Evolutionary conservation across 441 rosid genomes (phyloP).

Genomic region (Brassica balearica): DNA sequence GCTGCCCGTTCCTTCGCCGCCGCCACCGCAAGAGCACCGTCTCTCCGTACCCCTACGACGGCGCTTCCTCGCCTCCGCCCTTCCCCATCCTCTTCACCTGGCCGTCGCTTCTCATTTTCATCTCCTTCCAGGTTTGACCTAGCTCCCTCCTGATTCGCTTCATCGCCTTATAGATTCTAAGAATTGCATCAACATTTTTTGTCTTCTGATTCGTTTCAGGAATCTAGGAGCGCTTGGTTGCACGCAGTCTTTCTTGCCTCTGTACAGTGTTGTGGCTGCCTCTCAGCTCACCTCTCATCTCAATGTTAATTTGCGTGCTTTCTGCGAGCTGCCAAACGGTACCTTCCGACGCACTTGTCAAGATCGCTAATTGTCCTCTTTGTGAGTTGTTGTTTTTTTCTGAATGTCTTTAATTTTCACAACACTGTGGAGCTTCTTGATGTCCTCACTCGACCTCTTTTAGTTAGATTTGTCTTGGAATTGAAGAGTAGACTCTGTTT

Average conservation of each 20-base stretch:
- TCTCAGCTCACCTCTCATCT: slow-evolving; percentile 73
- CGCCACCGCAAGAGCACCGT: slow-evolving; percentile 58
- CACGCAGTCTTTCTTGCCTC: slow-evolving; percentile 71
- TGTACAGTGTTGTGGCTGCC: slow-evolving; percentile 51
- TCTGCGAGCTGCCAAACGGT: slow-evolving; percentile 96
- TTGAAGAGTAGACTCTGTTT: slow-evolving; percentile 2
- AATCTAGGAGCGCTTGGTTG: slow-evolving; percentile 72
- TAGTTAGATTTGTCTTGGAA: background rate
- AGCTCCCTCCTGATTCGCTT: background rate
- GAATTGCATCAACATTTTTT: too few species aligned
- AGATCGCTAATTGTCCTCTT: slow-evolving; percentile 78
- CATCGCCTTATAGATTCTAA: background rate
- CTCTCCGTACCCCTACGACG: slow-evolving; percentile 58
- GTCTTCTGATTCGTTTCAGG: slow-evolving; percentile 9
- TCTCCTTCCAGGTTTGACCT: slow-evolving; percentile 59
- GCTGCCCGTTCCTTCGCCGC: slow-evolving; percentile 46
- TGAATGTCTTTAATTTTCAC: slow-evolving; percentile 1
- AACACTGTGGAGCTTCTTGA: background rate
- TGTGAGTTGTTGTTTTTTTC: slow-evolving; percentile 66
- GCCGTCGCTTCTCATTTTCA: slow-evolving; percentile 60
- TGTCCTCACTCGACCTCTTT: background rate
- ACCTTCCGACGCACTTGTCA: slow-evolving; percentile 92
- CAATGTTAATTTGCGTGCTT: slow-evolving; percentile 73
- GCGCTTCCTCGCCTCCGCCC: slow-evolving; percentile 49
- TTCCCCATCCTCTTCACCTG: slow-evolving; percentile 52